Percentiles rank a stretch among this genome's conserved stretches.
These are phyloP conservation scores for Hymenoscyphus scutula DNA, from an alignment of 2,329 filamentous ascomycete genomes.

Conservation along the genomic window DNA sequence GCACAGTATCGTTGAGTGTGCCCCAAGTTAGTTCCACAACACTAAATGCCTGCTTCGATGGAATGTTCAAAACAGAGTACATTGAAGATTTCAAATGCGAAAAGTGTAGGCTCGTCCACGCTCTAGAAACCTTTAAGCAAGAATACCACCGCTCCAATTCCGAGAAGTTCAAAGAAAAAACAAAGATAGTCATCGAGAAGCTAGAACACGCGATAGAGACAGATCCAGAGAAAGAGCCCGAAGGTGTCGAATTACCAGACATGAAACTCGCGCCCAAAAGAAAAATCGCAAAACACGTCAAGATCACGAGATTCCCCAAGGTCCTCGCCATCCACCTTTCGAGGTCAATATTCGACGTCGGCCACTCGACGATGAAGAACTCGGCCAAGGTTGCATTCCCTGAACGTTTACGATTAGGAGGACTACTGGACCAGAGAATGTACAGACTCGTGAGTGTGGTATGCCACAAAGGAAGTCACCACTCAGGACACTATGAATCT, in stretches of 20 bases:
- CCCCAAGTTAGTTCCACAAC: constrained; percentile 79
- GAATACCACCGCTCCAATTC: constrained; percentile 57
- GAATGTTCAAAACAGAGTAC: constrained; percentile 89
- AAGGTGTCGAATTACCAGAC: constrained; percentile 73
- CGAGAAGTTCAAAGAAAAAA: constrained; percentile 47
- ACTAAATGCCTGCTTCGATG: constrained; percentile 85
- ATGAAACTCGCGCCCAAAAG: constrained; percentile 72
- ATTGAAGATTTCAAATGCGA: constrained; percentile 98
- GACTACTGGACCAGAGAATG: constrained; percentile 71
- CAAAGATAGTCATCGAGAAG: constrained; percentile 60
- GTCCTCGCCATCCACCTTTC: constrained; percentile 90
- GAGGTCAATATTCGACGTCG: constrained; percentile 79
- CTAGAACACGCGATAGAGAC: constrained; percentile 69
- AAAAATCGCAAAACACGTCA: constrained; percentile 81
- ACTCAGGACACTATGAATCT: constrained; percentile 95
- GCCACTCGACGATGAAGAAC: constrained; percentile 77
- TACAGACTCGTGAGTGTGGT: constrained; percentile 87
- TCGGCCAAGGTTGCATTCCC: constrained; percentile 91
- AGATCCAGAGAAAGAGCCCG: constrained; percentile 75
- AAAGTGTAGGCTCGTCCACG: constrained; percentile 82
- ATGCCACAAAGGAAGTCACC: constrained; percentile 91
- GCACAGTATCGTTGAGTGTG: constrained; percentile 87
- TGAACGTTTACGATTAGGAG: constrained; percentile 78
- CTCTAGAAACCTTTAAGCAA: constrained; percentile 58
- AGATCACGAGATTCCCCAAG: constrained; percentile 84